Conservation (phyloP, 73 alveolate species). For the Tetrahymena malaccensis region DNA sequence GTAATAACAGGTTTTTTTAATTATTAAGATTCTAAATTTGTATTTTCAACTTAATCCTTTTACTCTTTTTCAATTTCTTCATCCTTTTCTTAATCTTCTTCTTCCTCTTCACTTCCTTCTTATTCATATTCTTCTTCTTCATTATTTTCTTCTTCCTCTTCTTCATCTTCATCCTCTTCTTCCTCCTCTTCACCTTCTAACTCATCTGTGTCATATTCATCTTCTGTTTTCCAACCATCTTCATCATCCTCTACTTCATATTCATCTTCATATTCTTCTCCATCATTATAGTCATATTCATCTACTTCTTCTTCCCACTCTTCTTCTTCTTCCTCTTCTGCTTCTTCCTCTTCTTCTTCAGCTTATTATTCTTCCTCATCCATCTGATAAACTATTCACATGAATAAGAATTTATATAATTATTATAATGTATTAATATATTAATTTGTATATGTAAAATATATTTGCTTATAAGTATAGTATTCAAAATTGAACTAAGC, state of each 20-base stretch:
- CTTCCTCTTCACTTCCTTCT: neutral
- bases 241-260: neutral
- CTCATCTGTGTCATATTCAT: neutral
- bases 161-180: neutral
- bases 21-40: neutral
- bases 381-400: neutral
- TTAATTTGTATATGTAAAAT: too few species aligned
- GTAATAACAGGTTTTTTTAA: neutral
- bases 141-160: neutral
- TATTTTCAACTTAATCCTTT: neutral
- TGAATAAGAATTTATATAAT: neutral
- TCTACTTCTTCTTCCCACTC: neutral
- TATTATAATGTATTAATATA: neutral
- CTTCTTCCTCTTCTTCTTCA: constrained; percentile 16
- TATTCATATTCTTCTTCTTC: neutral
- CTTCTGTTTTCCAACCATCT: neutral
- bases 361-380: neutral
- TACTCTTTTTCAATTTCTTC: neutral
- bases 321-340: neutral
- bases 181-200: neutral
- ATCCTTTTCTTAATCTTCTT: neutral
- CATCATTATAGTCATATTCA: neutral
- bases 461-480: neutral
- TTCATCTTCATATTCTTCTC: neutral
- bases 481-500: neutral